Percentiles rank a stretch among this genome's conserved stretches.
phyloP scores from a whole-genome alignment of 1,284 basidiomycete species.

The Sanguinoderma infundibulare region DNA sequence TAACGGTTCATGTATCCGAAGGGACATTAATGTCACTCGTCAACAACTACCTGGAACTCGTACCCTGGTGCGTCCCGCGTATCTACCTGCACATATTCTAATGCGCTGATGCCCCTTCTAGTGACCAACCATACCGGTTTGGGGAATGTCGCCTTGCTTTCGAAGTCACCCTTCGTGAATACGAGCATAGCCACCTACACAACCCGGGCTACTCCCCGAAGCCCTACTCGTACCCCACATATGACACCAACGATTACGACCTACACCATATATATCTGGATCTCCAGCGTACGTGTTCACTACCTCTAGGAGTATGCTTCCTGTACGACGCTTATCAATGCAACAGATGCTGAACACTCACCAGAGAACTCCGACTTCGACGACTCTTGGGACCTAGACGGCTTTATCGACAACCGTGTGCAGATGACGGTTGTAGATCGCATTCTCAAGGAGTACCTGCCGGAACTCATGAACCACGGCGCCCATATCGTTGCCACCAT shows the following conservation, averaged over 20 bases:
- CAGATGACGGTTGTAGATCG: slow-evolving; percentile 4
- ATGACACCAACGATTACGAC: slow-evolving; percentile 6
- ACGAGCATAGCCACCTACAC: slow-evolving; percentile 18
- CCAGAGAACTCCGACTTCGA: slow-evolving; percentile 27
- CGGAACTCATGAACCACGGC: slow-evolving; percentile 18
- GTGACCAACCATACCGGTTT: slow-evolving; percentile 9
- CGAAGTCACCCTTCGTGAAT: slow-evolving; percentile 28
- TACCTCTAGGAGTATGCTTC: not conserved
- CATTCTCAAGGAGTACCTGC: slow-evolving; percentile 24
- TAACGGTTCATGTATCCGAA: slow-evolving; percentile 28
- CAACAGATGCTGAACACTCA: slow-evolving; percentile 24
- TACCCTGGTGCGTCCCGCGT: not conserved
- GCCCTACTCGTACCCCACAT: slow-evolving; percentile 9
- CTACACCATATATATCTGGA: slow-evolving; percentile 31
- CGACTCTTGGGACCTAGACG: slow-evolving; percentile 21
- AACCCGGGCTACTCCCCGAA: slow-evolving; percentile 3
- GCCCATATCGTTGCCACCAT: slow-evolving; percentile 31
- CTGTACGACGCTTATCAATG: not conserved
- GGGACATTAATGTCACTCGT: not conserved
- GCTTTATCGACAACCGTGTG: slow-evolving; percentile 20
- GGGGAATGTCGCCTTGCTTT: slow-evolving; percentile 30
- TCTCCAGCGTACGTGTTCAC: slow-evolving; percentile 25
- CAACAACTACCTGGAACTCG: not conserved
- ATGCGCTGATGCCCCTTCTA: not conserved
- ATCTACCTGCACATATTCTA: not conserved